These are phyloP conservation scores for Berberis vulgaris DNA, from an alignment of 164 flowering plant species.

Conservation along the genomic window DNA sequence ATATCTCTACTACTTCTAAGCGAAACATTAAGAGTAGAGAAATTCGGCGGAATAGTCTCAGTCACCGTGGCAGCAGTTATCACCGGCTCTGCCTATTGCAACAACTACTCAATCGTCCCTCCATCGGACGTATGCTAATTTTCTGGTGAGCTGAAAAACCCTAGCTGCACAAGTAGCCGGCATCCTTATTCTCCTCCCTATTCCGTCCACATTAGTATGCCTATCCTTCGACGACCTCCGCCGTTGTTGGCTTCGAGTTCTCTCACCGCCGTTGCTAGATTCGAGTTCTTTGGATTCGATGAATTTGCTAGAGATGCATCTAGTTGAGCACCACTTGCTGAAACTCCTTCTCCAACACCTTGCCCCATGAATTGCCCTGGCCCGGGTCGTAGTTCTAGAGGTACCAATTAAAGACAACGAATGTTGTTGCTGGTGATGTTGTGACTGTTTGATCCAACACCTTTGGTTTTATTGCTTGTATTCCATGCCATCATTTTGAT, in stretches of 20 bases:
- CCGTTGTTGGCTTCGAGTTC: not conserved
- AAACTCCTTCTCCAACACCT: no score
- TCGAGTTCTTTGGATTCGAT: no score
- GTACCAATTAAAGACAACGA: no score
- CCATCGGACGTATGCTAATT: slow-evolving; percentile 77
- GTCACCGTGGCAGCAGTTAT: slow-evolving; percentile 76
- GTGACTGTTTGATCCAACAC: no score
- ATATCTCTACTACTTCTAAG: slow-evolving; percentile 53
- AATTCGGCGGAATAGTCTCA: slow-evolving; percentile 77
- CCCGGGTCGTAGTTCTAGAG: no score
- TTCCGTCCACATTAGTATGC: slow-evolving; percentile 78
- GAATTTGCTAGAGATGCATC: no score
- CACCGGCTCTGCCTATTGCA: slow-evolving; percentile 78
- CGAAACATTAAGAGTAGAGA: slow-evolving; percentile 60
- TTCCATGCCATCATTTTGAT: no score
- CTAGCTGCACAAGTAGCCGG: slow-evolving; percentile 82
- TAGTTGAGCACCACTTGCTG: no score
- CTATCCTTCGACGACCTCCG: slow-evolving; percentile 62
- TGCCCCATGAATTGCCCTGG: no score
- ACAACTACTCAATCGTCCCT: slow-evolving; percentile 70
- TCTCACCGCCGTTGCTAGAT: no score
- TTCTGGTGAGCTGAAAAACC: slow-evolving; percentile 68
- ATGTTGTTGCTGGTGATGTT: no score
- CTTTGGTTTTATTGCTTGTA: no score
- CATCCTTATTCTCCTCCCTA: slow-evolving; percentile 78